Evolutionary conservation across 768 basidiomycete genomes (phyloP).

Genomic region (Collybia sp.): DNA sequence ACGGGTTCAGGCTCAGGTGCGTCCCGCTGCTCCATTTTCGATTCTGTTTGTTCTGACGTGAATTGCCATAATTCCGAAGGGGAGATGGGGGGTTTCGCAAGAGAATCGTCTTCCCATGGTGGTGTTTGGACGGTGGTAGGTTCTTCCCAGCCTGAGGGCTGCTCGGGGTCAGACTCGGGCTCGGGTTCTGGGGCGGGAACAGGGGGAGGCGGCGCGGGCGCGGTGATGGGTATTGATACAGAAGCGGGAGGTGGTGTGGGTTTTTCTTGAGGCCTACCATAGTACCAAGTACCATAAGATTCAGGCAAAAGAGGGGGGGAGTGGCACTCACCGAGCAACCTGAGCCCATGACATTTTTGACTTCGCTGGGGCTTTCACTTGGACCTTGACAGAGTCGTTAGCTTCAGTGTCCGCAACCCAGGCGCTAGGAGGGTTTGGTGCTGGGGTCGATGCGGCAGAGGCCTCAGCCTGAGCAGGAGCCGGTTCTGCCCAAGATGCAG

Average conservation of each 20-base stretch:
- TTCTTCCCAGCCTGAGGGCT: slow-evolving; percentile 58
- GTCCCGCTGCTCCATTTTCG: slow-evolving; percentile 11
- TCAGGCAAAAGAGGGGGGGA: slow-evolving; percentile 1
- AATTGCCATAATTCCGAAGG: slow-evolving; percentile 30
- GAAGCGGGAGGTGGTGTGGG: slow-evolving; percentile 36
- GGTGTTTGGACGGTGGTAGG: slow-evolving; percentile 66
- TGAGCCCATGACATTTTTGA: slow-evolving; percentile 86
- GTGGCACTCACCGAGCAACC: slow-evolving; percentile 60
- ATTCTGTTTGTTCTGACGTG: slow-evolving; percentile 13
- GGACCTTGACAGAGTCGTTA: slow-evolving; percentile 27
- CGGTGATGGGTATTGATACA: slow-evolving; percentile 20
- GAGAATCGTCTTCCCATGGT: slow-evolving; percentile 69
- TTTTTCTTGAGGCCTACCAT: slow-evolving; percentile 61
- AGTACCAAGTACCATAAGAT: slow-evolving; percentile 6
- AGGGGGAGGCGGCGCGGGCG: slow-evolving; percentile 26
- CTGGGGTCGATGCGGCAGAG: slow-evolving; percentile 16
- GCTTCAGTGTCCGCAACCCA: slow-evolving; percentile 29
- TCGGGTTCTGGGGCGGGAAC: slow-evolving; percentile 29
- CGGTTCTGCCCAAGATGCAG: slow-evolving; percentile 24
- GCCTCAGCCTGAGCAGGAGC: slow-evolving; percentile 30
- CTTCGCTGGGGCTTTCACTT: slow-evolving; percentile 60
- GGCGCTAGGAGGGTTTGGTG: slow-evolving; percentile 12
- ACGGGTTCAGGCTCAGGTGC: slow-evolving; percentile 21
- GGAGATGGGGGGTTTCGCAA: slow-evolving; percentile 25
- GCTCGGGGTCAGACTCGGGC: slow-evolving; percentile 18